Evolutionary conservation across 345 rosid species (phyloP), one percentile per base, ranked within the genome.

Genomic region (Eucalyptus curtisii): DNA sequence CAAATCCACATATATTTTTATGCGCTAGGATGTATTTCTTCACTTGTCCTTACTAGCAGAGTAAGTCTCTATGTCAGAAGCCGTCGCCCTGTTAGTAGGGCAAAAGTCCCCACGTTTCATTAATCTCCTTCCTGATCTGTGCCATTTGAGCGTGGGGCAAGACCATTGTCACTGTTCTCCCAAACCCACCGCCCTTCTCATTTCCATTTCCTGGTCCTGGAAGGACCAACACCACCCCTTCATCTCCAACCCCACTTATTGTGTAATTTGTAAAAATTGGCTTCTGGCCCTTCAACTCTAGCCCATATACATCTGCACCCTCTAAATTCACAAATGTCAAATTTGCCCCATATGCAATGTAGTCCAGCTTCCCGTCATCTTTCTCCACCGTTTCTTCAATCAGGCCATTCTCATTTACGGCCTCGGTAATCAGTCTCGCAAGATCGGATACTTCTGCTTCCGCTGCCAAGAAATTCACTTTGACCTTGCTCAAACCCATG

Each of bases 311-410:
- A 87, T 92, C 71, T 8, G 90, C 90, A n/a, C 61, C 93, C 49
- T 92, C 96, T 90, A 96, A 86, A 57, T 97, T 89, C 85, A 96
- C 93, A 87, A 95, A 96, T 25, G 98, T 96, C 91, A 96, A 89
- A 45, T 94, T 94, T 20, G 97, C 91, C 44, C 99, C 97, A 53
- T 95, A 95, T 7, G 90, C 52, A 44, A 95, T 30, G n/a, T 61
- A 95, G 88, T 95, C 96, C 14, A 88, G 88, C 55, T 30, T 88
- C 13, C 86, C 93, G 14, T 33, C 79, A 7, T 92, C 93, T 87
- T 79, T n/a, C 68, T 33, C 64, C 31, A 90, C n/a, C 49, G 66
- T 81, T 85, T 87, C 91, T 84, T 94, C 94, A 7, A 93, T 91
- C 86, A 44, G 25, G 15, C 19, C 40, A 33, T 89, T 92, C 90